Evolutionary conservation across 1,284 basidiomycete genomes (phyloP).

Genomic region (Salmacisia buchloeana): DNA sequence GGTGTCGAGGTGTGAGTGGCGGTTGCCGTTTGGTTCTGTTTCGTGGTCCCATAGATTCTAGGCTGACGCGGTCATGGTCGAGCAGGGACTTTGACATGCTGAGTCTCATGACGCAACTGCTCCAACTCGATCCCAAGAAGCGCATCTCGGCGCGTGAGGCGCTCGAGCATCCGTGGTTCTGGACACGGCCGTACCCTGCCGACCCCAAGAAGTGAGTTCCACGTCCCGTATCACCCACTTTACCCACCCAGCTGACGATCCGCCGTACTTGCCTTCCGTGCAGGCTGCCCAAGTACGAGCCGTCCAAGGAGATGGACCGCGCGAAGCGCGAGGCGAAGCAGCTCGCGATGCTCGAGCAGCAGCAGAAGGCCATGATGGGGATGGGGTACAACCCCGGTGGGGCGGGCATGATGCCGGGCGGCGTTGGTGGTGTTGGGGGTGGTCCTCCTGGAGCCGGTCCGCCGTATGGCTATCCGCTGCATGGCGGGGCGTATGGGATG

Average conservation of each 20-base stretch:
- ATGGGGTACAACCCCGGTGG: not conserved
- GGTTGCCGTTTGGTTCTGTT: not conserved
- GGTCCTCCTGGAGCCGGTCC: not conserved
- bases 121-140: conserved; percentile 42
- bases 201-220: conserved; percentile 23
- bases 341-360: not conserved
- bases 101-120: conserved; percentile 11
- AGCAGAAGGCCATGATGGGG: not conserved
- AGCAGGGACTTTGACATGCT: not conserved
- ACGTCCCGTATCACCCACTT: not conserved
- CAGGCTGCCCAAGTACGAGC: conserved; percentile 44
- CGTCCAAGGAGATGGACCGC: conserved; percentile 46
- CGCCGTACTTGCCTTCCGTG: not conserved
- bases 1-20: conserved; percentile 12
- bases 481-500: no score
- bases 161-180: conserved; percentile 46
- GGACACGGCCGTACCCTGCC: conserved; percentile 42
- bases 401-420: not conserved
- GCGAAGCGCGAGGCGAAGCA: conserved; percentile 9
- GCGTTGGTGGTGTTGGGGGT: not conserved
- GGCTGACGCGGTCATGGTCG: not conserved
- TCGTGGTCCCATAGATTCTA: not conserved
- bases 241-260: not conserved
- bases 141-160: conserved; percentile 43
- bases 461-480: no score